These are phyloP conservation scores for Meripilus lineatus DNA, from an alignment of 1,284 basidiomycete species.

Conservation along the genomic window DNA sequence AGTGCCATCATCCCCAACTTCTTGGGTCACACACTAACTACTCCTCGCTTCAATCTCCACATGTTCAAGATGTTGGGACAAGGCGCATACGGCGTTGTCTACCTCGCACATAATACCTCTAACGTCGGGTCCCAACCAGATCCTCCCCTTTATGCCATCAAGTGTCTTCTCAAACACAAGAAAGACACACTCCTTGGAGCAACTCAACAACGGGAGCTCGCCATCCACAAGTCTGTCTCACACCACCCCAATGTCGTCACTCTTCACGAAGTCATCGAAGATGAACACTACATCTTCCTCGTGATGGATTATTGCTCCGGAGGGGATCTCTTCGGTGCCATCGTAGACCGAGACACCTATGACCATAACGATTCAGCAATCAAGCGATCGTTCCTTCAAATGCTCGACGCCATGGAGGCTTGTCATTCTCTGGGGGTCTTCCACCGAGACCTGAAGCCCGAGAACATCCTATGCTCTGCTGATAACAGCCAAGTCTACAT, in stretches of 20 bases:
- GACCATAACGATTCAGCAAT: constrained; percentile 43
- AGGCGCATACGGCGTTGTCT: constrained; percentile 68
- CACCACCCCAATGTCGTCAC: constrained; percentile 55
- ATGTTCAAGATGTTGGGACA: constrained; percentile 51
- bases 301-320: constrained; percentile 58
- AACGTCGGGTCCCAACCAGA: constrained; percentile 16
- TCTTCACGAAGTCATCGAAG: constrained; percentile 54
- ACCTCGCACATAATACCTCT: constrained; percentile 44
- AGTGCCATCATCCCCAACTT: constrained; percentile 26
- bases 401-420: constrained; percentile 57
- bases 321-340: constrained; percentile 64
- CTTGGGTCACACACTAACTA: constrained; percentile 17
- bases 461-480: constrained; percentile 57
- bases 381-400: constrained; percentile 47
- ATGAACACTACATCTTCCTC: constrained; percentile 51
- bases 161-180: constrained; percentile 57
- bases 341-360: constrained; percentile 47
- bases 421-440: constrained; percentile 57
- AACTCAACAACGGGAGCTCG: constrained; percentile 24
- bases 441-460: constrained; percentile 71
- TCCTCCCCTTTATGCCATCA: constrained; percentile 46
- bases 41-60: constrained; percentile 22
- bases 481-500: constrained; percentile 45
- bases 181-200: constrained; percentile 50
- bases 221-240: constrained; percentile 48